phyloP scores from a whole-genome alignment of 1,284 basidiomycete species.

The Rhodotorula sp. region DNA sequence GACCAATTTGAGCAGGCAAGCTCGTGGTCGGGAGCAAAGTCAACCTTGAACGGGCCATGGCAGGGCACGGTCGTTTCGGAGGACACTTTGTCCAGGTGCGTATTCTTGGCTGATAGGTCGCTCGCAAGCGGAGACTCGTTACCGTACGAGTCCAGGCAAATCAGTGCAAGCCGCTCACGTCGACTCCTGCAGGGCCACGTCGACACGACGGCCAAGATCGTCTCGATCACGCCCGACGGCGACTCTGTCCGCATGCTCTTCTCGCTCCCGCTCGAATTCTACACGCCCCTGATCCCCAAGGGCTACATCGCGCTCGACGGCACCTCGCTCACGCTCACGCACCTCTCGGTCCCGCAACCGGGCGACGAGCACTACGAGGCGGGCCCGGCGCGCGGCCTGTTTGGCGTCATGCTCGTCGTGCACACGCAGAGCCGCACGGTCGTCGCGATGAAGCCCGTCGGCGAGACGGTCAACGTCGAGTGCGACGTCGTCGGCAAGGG shows the following conservation, averaged over 20 bases:
- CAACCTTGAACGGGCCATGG: slow-evolving; percentile 95
- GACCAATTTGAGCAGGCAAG: slow-evolving; percentile 59
- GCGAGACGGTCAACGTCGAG: slow-evolving; percentile 89
- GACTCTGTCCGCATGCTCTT: slow-evolving; percentile 84
- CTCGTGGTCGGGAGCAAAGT: slow-evolving; percentile 76
- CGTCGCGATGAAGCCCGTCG: slow-evolving; percentile 71
- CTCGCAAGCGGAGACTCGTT: too few species aligned
- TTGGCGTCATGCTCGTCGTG: slow-evolving; percentile 92
- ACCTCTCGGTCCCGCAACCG: slow-evolving; percentile 66
- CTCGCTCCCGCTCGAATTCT: slow-evolving; percentile 65
- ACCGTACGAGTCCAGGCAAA: too few species aligned
- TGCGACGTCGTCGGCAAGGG: slow-evolving; percentile 91
- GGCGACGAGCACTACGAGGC: slow-evolving; percentile 20
- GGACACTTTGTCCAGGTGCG: slow-evolving; percentile 95
- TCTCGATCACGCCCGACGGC: slow-evolving; percentile 70
- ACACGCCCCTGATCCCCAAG: slow-evolving; percentile 84
- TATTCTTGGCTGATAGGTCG: slow-evolving; percentile 6
- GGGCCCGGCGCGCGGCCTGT: slow-evolving; percentile 55
- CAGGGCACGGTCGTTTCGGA: slow-evolving; percentile 84
- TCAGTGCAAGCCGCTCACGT: not conserved
- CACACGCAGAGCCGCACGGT: slow-evolving; percentile 91
- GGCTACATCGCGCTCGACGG: slow-evolving; percentile 96
- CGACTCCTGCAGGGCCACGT: slow-evolving; percentile 75
- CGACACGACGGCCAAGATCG: slow-evolving; percentile 79
- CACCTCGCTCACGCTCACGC: slow-evolving; percentile 86